Evolutionary conservation across 148 eudicot genomes (phyloP), one percentile per base, ranked within the genome.

Genomic region (Heliosperma pusillum): DNA sequence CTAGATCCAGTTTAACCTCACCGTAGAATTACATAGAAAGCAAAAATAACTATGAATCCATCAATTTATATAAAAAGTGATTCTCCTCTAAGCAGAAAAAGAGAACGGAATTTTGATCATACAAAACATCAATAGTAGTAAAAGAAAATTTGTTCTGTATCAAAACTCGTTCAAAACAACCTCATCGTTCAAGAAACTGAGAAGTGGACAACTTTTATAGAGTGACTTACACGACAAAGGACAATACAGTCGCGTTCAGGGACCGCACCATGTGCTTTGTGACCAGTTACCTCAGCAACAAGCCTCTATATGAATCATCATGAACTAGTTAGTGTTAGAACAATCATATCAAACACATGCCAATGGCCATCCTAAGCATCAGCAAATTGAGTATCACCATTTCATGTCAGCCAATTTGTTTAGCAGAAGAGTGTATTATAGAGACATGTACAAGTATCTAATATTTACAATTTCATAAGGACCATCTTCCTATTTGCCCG

Each of bases 241-340:
- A 95, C 97, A 72, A 81, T 78, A 70, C 82, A 89, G 47, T 94
- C 97, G 33, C 94, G 93, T 80, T 92, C 92, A 70, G 99, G 99
- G 70, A 95, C 97, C 12, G 92, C 88, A 73, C 92, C 92, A 80
- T 90, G 97, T 33, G 99, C 91, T 81, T 95, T 95, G 83, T 92
- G 97, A 77, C 99, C 94, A 22, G 79, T 85, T 81, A 95, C 91
- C 87, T 90, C 97, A 80, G 87, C 97, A 0, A 86, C 82, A 68
- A 90, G 86, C 81, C 97, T 89, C 99, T 95, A 65, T 53, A 26
- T 19, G 58, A 72, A 68, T 26, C 62, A 70, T 57, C 70, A 76
- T 50, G 12, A 62, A 56, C 26, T 47, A 75, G n/a, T 19, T 40
- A 69, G 57, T 13, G 71, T 70, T 33, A 82, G 21, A 7, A 44